A percentile compares a stretch with the other conserved stretches of the same genome.
Conservation (phyloP, 805 yeast genomes). For the Candida pseudofarinosa region DNA sequence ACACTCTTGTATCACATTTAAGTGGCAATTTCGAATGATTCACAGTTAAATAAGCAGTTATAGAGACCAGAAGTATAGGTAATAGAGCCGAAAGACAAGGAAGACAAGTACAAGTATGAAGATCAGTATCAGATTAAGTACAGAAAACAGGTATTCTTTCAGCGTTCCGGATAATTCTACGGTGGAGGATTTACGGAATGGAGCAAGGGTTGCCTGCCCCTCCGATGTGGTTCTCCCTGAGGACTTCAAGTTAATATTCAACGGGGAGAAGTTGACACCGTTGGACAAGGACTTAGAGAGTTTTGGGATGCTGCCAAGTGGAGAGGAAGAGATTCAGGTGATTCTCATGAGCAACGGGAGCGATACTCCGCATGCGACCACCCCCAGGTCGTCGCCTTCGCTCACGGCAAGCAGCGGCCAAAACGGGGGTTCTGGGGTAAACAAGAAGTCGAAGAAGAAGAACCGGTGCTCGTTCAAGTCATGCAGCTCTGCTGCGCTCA, state of each 20-base stretch:
- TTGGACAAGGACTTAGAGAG: constrained; percentile 16
- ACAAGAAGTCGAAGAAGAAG: constrained; percentile 33
- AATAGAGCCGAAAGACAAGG: neutral
- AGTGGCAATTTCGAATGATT: neutral
- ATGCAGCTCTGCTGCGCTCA: constrained; percentile 62
- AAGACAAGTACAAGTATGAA: constrained; percentile 31
- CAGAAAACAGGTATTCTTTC: constrained; percentile 41
- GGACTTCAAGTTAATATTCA: constrained; percentile 36
- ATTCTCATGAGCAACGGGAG: constrained; percentile 26
- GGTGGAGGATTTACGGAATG: constrained; percentile 46
- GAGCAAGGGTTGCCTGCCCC: constrained; percentile 43
- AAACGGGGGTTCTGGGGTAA: neutral
- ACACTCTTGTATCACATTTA: neutral
- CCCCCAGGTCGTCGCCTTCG: constrained; percentile 7
- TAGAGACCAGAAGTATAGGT: neutral
- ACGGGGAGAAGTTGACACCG: constrained; percentile 37
- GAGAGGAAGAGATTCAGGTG: constrained; percentile 13
- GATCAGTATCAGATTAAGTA: constrained; percentile 45
- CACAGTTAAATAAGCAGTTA: neutral
- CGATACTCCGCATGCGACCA: constrained; percentile 8
- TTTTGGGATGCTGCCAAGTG: constrained; percentile 16
- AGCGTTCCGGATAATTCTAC: constrained; percentile 52
- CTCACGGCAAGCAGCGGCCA: constrained; percentile 14
- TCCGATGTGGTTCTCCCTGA: constrained; percentile 26
- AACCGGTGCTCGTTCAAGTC: constrained; percentile 47